Base-by-base conservation (phyloP, 2,329 filamentous ascomycete species). In the Thermothelomyces thermophilus region DNA sequence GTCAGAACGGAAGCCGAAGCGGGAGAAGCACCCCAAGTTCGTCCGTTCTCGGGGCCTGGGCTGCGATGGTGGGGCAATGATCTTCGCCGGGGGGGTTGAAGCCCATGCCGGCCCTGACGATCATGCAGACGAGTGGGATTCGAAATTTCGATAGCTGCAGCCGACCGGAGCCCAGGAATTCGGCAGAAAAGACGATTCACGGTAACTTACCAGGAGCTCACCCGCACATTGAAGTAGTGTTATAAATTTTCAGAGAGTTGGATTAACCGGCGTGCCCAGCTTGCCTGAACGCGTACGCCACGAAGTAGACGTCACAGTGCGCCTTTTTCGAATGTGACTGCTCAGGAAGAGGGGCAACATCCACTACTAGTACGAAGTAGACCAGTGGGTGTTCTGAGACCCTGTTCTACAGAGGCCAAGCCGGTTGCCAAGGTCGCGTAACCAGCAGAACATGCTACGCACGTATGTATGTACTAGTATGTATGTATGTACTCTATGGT, bases 31-130 rank as follows among this genome's bases (percentile, higher is more conserved):
- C 16, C 26, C 30, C 9, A 11, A 10, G 6, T 35, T 40, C 10
- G 14, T n/a, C n/a, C 44, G n/a, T 40, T 40, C 41, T n/a, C 16
- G 13, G 16, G 9, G 31, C 16, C 28, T 35, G 46, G 37, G 37
- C 20, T 22, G 30, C 37, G 20, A 41, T 17, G 30, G 45, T 41
- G 43, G 48, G 42, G 16, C 37, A 26, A 20, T 19, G 48, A 51
- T 51, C 34, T 22, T 35, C 49, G 11, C 39, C 39, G 35, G 31
- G 35, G 31, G 43, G 42, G 49, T 39, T 33, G 39, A 30, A 36
- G 31, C 33, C n/a, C 24, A 30, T 17, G 14, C 33, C 44, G 35
- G 50, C 46, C 50, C 50, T 52, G 51, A 43, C 51, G 51, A 53
- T 53, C 51, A 53, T 53, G 37, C 51, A 49, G 42, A 33, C 16